Percentiles rank a stretch among this genome's conserved stretches.
phyloP scores from a whole-genome alignment of 768 basidiomycete genomes.

The Butyriboletus loyo region DNA sequence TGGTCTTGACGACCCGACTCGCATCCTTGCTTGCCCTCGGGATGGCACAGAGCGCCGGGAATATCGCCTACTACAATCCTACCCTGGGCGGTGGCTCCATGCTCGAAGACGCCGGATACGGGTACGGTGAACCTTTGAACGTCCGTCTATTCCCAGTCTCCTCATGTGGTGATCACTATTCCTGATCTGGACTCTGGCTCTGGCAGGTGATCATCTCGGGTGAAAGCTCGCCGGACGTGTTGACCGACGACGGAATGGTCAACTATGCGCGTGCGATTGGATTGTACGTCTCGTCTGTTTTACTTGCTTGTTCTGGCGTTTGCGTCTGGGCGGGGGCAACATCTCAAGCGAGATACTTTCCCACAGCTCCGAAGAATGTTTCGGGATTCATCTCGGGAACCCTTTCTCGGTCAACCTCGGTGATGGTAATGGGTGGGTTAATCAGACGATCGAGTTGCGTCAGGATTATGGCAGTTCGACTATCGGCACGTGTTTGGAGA shows the following conservation, averaged over 20 bases:
- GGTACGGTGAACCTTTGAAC: conserved; percentile 45
- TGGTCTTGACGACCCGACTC: neutral
- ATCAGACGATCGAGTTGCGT: conserved; percentile 44
- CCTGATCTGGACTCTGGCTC: neutral
- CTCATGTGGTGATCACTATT: neutral
- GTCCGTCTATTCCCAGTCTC: conserved; percentile 19
- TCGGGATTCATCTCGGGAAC: conserved; percentile 35
- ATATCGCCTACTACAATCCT: conserved; percentile 36
- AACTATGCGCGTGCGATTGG: conserved; percentile 63
- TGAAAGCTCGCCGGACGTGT: conserved; percentile 52
- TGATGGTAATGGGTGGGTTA: conserved; percentile 43
- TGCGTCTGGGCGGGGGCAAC: neutral
- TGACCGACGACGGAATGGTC: conserved; percentile 53
- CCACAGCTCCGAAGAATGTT: conserved; percentile 40
- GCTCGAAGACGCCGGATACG: conserved; percentile 37
- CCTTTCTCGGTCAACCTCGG: conserved; percentile 45
- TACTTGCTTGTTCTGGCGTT: neutral
- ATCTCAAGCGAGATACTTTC: neutral
- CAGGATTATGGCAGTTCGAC: conserved; percentile 37
- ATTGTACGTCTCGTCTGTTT: conserved; percentile 43
- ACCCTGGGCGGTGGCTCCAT: conserved; percentile 39
- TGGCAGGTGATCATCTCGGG: conserved; percentile 62
- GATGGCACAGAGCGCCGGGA: neutral
- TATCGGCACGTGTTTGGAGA: conserved; percentile 46
- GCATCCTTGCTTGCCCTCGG: neutral